Evolutionary conservation across 2,329 filamentous ascomycete species (phyloP).

Genomic region (Ceratocystiopsis sp.): DNA sequence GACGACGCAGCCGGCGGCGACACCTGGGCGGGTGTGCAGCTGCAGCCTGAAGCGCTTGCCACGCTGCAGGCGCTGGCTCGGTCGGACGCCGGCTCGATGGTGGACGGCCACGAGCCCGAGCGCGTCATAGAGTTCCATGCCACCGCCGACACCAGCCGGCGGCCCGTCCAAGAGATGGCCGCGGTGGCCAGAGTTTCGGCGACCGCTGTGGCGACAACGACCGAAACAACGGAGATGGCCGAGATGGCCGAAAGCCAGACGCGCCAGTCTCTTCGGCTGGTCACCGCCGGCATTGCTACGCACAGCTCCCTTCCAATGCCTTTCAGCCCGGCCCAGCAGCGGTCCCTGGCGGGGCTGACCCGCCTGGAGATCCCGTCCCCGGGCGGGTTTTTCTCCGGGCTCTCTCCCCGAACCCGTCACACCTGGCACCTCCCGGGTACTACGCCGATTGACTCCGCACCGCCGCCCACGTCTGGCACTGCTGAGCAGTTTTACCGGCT

Average conservation of each 20-base stretch:
- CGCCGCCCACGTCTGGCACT: conserved; percentile 69
- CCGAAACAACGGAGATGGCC: conserved; percentile 13
- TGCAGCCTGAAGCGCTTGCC: conserved; percentile 66
- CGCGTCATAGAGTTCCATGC: conserved; percentile 33
- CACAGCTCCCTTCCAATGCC: conserved; percentile 14
- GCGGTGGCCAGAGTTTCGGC: too few relatives aligned
- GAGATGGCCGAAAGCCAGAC: conserved; percentile 24
- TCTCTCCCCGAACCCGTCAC: conserved; percentile 57
- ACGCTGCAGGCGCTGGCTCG: conserved; percentile 60
- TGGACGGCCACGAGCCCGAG: conserved; percentile 42
- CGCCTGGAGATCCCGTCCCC: conserved; percentile 81
- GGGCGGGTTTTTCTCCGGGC: conserved; percentile 75
- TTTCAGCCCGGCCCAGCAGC: conserved; percentile 31
- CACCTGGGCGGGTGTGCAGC: conserved; percentile 51
- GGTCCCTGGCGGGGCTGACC: conserved; percentile 55
- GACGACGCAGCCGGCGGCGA: conserved; percentile 33
- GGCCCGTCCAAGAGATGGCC: conserved; percentile 12
- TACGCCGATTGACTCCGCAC: conserved; percentile 31
- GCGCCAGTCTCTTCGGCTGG: conserved; percentile 31
- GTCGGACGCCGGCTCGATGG: conserved; percentile 31
- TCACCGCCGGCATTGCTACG: conserved; percentile 22
- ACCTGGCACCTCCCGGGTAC: conserved; percentile 57
- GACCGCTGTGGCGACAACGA: too few relatives aligned
- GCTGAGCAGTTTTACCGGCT: conserved; percentile 82
- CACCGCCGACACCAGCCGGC: conserved; percentile 4